Percentiles rank a stretch among this genome's conserved stretches.
phyloP scores from a whole-genome alignment of 2,329 filamentous ascomycete genomes.

The Berkeleyomyces basicola region DNA sequence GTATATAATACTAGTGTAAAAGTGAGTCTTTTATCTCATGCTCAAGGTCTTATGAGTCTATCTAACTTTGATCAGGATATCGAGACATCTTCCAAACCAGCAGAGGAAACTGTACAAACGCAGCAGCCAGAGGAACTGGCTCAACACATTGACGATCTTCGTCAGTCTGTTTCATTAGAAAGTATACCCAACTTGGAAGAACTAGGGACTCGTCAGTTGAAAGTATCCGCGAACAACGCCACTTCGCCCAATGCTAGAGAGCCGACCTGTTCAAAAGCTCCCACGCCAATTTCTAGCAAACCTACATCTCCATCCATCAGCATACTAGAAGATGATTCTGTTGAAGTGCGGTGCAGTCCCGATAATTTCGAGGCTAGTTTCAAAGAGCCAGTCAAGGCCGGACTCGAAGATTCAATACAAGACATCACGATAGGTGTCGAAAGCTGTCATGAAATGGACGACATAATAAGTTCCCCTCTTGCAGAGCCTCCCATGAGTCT shows the following conservation, averaged over 20 bases:
- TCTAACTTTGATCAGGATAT: neutral
- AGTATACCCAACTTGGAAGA: neutral
- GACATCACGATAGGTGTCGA: neutral
- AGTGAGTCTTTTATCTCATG: neutral
- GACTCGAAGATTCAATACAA: neutral
- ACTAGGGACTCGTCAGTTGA: neutral
- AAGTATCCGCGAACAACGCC: neutral
- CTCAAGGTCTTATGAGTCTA: neutral
- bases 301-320: neutral
- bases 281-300: neutral
- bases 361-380: neutral
- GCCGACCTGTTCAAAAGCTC: neutral
- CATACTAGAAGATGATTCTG: neutral
- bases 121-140: neutral
- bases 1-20: neutral
- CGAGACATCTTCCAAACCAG: neutral
- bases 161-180: neutral
- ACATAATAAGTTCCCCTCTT: slow-evolving; percentile 11
- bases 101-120: neutral
- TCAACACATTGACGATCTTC: neutral
- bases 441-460: neutral
- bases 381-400: neutral
- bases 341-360: neutral
- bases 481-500: slow-evolving; percentile 7
- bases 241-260: neutral